Base-by-base conservation (phyloP, 2,329 filamentous ascomycete species). In the Aurifilum marmelostoma region DNA sequence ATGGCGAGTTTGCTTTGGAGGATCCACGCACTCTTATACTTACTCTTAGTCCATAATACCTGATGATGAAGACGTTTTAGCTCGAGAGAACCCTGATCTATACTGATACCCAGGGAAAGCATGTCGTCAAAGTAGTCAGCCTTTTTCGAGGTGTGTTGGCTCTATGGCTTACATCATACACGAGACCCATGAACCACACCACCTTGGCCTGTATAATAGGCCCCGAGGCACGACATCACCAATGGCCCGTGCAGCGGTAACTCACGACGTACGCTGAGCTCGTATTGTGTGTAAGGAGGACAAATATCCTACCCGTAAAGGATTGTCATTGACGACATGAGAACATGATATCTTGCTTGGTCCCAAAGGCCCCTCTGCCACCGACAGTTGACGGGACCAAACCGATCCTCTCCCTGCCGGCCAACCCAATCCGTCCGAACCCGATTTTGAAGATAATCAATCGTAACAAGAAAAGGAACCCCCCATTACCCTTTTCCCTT, bases 241-340 rank as follows among this genome's bases (percentile, higher is more conserved):
- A 12, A 29, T 29, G 14, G 24, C 5, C 12, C 52, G 8, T 3
- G 6, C 14, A 29, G 27, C 27, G 3, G 52, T 12, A 8, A 29
- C 6, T 29, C 32, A 18, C 24, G 7, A 29, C 4, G 24, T 18
- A 18, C 24, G 24, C 2, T 27, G 24, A 18, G 50, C n/a, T 54
- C 3, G n/a, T 2, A 54, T 14, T 14, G 3, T 3, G 3, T 3
- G 50, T 54, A 27, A 6, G 9, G 50, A 27, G 24, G 52, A 29
- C 52, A 5, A 56, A 29, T 7, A 32, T 32, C 52, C 52, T 16
- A 29, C 4, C 32, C 52, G 32, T 54, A 52, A 29, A 56, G 27
- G 52, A 56, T 27, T 59, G 32, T 59, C 56, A 59, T 59, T 59
- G 56, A 59, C 2, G 27, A 29, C 52, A 59, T 37, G 18, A 59